Conservation (phyloP, 1,139 yeast species). For the Kodamaea sp. region DNA sequence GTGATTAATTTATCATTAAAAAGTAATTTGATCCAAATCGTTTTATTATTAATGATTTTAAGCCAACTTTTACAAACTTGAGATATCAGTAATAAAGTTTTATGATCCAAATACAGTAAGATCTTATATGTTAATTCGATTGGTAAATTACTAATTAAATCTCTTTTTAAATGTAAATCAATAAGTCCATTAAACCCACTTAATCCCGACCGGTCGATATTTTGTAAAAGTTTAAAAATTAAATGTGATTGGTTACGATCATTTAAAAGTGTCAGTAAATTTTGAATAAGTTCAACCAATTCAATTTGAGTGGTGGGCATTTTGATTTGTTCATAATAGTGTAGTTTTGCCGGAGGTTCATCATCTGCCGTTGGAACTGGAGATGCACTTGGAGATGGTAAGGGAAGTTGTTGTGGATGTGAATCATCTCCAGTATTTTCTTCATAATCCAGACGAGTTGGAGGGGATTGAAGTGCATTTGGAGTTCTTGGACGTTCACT, state of each 20-base stretch:
- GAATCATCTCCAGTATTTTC: slow-evolving; percentile 10
- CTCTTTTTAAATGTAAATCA: slow-evolving; percentile 63
- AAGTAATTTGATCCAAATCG: slow-evolving; percentile 57
- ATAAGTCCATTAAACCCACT: slow-evolving; percentile 63
- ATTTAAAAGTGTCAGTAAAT: slow-evolving; percentile 34
- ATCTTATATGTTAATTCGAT: slow-evolving; percentile 70
- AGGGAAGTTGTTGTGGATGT: slow-evolving; percentile 46
- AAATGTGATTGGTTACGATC: slow-evolving; percentile 42
- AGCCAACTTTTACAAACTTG: slow-evolving; percentile 73
- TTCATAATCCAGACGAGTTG: slow-evolving; percentile 34
- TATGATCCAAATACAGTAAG: slow-evolving; percentile 61
- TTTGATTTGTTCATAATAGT: slow-evolving; percentile 22
- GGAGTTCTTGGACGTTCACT: slow-evolving; percentile 28
- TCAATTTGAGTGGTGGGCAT: slow-evolving; percentile 41
- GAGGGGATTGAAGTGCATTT: slow-evolving; percentile 32
- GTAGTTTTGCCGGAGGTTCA: slow-evolving; percentile 9
- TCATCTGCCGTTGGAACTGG: slow-evolving; percentile 44
- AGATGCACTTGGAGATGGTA: slow-evolving; percentile 70
- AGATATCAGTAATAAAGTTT: slow-evolving; percentile 59
- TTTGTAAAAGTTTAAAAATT: slow-evolving; percentile 62
- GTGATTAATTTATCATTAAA: slow-evolving; percentile 52
- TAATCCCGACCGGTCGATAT: slow-evolving; percentile 62
- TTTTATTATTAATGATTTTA: slow-evolving; percentile 53
- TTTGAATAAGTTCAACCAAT: slow-evolving; percentile 33
- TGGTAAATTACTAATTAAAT: slow-evolving; percentile 69